phyloP scores from a whole-genome alignment of 2,329 filamentous ascomycete species.

The Clonostachys sp. region DNA sequence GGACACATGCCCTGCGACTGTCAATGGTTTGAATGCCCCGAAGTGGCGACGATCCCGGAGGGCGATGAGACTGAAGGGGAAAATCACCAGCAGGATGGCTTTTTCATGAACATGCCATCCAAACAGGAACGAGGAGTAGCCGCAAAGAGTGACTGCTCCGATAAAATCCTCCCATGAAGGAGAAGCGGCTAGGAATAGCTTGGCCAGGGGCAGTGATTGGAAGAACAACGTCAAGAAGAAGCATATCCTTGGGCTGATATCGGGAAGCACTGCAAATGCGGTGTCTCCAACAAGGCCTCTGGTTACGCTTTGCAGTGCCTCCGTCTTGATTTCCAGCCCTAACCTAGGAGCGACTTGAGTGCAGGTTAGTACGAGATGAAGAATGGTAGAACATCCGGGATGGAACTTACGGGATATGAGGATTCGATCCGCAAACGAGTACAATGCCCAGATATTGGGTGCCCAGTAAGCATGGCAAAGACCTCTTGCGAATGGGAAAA shows the following conservation, averaged over 20 bases:
- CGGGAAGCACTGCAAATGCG: constrained; percentile 86
- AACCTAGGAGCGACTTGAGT: constrained; percentile 72
- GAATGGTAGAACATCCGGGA: not conserved
- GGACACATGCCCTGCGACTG: constrained; percentile 90
- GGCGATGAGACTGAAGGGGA: constrained; percentile 90
- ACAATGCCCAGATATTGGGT: constrained; percentile 94
- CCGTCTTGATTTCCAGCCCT: constrained; percentile 66
- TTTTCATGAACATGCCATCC: constrained; percentile 99
- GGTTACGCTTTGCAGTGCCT: constrained; percentile 83
- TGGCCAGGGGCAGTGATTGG: constrained; percentile 74
- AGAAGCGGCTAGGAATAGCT: constrained; percentile 63
- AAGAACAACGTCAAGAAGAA: constrained; percentile 80
- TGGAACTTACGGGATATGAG: constrained; percentile 70
- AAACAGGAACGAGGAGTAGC: constrained; percentile 94
- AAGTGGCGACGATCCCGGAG: constrained; percentile 87
- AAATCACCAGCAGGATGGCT: constrained; percentile 87
- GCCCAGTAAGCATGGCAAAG: constrained; percentile 99
- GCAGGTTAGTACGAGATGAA: not conserved
- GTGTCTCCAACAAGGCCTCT: constrained; percentile 91
- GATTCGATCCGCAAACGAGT: constrained; percentile 83
- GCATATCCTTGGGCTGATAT: constrained; percentile 75
- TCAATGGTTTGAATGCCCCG: constrained; percentile 84
- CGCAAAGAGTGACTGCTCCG: constrained; percentile 84
- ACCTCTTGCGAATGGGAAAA: constrained; percentile 92
- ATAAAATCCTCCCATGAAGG: constrained; percentile 89